Conservation (phyloP, 257 asterid species). For the Forsythia suspensa region DNA sequence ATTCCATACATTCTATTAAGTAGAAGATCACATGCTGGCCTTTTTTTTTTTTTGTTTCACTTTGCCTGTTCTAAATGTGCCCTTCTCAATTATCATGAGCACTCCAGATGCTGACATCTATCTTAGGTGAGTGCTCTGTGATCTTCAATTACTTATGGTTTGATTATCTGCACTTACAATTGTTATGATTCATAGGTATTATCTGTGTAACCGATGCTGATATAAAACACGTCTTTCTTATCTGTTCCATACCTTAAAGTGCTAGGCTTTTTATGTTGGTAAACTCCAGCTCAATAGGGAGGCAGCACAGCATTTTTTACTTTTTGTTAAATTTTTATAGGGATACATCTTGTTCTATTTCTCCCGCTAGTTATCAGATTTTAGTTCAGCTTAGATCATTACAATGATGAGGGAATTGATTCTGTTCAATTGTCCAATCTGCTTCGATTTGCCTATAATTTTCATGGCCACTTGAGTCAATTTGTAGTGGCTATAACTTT, state of each 20-base stretch:
- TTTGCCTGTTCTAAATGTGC: neutral
- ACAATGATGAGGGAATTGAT: neutral
- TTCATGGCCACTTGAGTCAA: conserved; percentile 4
- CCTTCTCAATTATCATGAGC: neutral
- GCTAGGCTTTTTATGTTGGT: no score
- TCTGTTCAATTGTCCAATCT: neutral
- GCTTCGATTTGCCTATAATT: neutral
- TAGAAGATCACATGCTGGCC: no score
- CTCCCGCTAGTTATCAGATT: neutral
- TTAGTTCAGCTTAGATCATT: neutral
- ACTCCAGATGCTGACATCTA: neutral
- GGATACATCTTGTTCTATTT: neutral
- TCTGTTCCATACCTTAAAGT: no score
- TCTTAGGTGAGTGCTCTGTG: neutral
- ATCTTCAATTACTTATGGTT: neutral
- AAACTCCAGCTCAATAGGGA: no score
- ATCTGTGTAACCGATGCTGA: no score
- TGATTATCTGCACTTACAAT: conserved; percentile 3
- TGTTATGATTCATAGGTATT: neutral
- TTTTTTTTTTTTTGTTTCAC: no score
- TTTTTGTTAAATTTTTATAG: neutral
- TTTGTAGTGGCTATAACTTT: conserved; percentile 10
- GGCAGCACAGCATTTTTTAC: no score
- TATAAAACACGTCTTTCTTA: no score
- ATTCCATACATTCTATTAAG: no score